Conservation (phyloP, 306 rosid genomes). For the Medicago truncatula region DNA sequence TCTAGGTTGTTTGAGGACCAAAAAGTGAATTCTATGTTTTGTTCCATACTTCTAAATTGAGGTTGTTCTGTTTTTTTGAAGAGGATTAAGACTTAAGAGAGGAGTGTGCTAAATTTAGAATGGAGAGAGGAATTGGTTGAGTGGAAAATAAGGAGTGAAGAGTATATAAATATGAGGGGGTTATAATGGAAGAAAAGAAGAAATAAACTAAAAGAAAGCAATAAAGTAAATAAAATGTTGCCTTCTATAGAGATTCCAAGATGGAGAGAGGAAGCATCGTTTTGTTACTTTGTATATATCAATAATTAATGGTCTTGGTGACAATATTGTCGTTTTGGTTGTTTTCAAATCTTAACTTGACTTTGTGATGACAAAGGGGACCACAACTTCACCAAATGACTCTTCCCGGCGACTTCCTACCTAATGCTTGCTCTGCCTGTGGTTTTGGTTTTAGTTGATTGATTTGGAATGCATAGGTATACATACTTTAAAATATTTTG, state of each 20-base stretch:
- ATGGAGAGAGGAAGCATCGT: slow-evolving; percentile 51
- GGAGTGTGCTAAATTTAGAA: not conserved
- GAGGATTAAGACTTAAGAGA: not conserved
- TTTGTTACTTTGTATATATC: not conserved
- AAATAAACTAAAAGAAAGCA: not conserved
- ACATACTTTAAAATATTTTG: too few relatives aligned
- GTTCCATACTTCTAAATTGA: slow-evolving; percentile 33
- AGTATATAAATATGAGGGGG: slow-evolving; percentile 25
- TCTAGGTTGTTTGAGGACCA: slow-evolving; percentile 15
- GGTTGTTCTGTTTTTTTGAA: not conserved
- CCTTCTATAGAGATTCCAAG: slow-evolving; percentile 40
- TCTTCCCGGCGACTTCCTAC: not conserved
- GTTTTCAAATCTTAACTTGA: not conserved
- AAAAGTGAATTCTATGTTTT: slow-evolving; percentile 29
- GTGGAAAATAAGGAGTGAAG: slow-evolving; percentile 45
- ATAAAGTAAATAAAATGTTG: not conserved
- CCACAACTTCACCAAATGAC: not conserved
- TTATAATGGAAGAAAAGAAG: not conserved
- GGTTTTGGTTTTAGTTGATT: not conserved
- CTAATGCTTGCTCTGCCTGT: not conserved
- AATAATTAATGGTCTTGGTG: not conserved
- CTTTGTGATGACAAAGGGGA: not conserved
- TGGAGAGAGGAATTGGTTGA: slow-evolving; percentile 28
- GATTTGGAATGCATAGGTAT: not conserved
- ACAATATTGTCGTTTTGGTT: not conserved